Evolutionary conservation across 495 filamentous ascomycete species (phyloP), one percentile per base, ranked within the genome.

Genomic region (Choiromyces venosus): DNA sequence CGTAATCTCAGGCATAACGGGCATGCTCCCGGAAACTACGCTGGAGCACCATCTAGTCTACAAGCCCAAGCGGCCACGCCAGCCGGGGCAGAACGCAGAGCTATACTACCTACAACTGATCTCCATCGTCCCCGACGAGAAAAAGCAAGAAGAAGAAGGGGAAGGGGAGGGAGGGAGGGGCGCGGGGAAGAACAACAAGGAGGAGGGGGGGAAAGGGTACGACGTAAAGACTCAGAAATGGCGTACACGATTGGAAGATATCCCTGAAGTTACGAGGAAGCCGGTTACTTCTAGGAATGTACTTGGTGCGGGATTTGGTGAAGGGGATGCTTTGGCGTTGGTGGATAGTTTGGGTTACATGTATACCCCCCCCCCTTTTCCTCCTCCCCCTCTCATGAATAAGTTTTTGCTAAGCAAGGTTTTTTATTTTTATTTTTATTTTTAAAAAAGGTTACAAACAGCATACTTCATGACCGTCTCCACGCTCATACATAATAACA

Each of bases 1-100:
- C 70, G 87, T 92, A 78, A 85, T 92, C 69, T 86, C 89, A 35
- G 90, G 89, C 65, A 81, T 92, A 71, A 87, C 89, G 37, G 88
- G 87, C 74, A 89, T 90, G 87, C 87, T 89, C 73, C 90, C 90
- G 36, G 83, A 85, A 74, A 84, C 84, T 72, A 82, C 87, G 70
- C 73, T 87, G 65, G 87, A 90, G 78, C 87, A 89, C 69, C 88
- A 88, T 76, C 82, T 91, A 75, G 81, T 91, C 73, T 92, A 89
- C 85, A 89, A 88, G 79, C 90, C 90, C 44, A 84, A 83, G 68
- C 84, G 86, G 72, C 86, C 83, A 12, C 79, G 75, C 74, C 72
- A 73, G 25, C 39, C 46, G n/a, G 73, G 61, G 4, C 65, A 66
- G n/a, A 70, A 70, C 7, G 74, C 65, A 38, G 82, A 86, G 46